Evolutionary conservation across 2,329 filamentous ascomycete species (phyloP), one percentile per base, ranked within the genome.

Genomic region (Fusarium tjaetaba): DNA sequence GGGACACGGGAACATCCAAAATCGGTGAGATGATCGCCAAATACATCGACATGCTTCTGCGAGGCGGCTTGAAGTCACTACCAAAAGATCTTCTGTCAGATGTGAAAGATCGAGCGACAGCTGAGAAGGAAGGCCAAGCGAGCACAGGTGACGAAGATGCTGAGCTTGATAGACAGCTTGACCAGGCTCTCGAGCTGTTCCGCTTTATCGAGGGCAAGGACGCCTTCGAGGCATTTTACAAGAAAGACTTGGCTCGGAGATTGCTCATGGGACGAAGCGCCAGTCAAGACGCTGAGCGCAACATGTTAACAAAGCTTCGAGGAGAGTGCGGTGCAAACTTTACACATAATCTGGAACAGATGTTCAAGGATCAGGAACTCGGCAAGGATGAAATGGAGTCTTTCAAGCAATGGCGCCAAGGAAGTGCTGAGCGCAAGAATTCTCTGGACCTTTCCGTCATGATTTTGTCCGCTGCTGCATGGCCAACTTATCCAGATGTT

Each of bases 1-100:
- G 93, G 89, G 90, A 91, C 58, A 94, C 93, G 0, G 92, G 95
- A 63, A 97, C 95, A 63, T 94, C 95, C 24, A 98, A 97, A 86
- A 94, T 97, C 20, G 96, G 96, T 56, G 96, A 99, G 85, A 97
- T 98, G 95, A 97, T 98, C 76, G 97, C 96, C 36, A 98, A 98
- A 82, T 95, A 98, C 78, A 93, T 99, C 70, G 96, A 99, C 82
- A 88, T 93, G 84, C 86, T 99, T 26, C 88, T 99, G 38, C 91
- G 95, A 62, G 94, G 94, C 56, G 97, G 96, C 3, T 87, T 96
- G 52, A 98, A 97, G 81, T 92, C 93, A 1, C 88, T 97, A 14
- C 94, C 94, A 2, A 88, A 90, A 49, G 88, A 90, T 28, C 85
- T 96, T 14, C 85, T 91, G 4, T 89, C 91, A 2, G 90, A 92